Conservation (phyloP, 805 yeast genomes). For the Starmerella riodocensis region DNA sequence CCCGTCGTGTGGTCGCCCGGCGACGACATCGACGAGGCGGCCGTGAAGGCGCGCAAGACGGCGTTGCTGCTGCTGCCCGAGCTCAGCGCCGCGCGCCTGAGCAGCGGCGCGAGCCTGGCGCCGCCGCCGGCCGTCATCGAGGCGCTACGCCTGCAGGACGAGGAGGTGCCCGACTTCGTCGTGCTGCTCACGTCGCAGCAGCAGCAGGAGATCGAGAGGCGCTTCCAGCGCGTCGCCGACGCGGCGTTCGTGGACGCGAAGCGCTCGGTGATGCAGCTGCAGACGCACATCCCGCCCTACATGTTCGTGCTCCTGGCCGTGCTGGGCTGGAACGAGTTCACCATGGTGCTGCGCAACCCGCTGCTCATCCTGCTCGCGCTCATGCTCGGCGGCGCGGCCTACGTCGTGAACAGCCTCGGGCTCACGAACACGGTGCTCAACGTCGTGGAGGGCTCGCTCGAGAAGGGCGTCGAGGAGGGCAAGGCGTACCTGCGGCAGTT, state of each 20-base stretch:
- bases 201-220: slow-evolving; percentile 41
- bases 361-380: slow-evolving; percentile 49
- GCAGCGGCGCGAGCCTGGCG: slow-evolving; percentile 27
- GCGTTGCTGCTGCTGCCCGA: slow-evolving; percentile 50
- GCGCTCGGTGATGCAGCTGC: slow-evolving; percentile 65
- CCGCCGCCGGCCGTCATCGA: slow-evolving; percentile 47
- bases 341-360: slow-evolving; percentile 79
- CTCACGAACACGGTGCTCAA: slow-evolving; percentile 63
- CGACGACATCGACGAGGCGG: slow-evolving; percentile 56
- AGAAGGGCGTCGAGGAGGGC: slow-evolving; percentile 43
- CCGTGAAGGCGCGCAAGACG: slow-evolving; percentile 42
- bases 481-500: slow-evolving; percentile 27
- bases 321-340: slow-evolving; percentile 91
- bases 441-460: slow-evolving; percentile 44
- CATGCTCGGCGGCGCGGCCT: slow-evolving; percentile 45
- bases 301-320: slow-evolving; percentile 59
- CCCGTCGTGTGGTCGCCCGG: slow-evolving; percentile 73
- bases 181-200: slow-evolving; percentile 46
- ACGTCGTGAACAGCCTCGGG: slow-evolving; percentile 55
- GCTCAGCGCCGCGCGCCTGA: slow-evolving; percentile 38
- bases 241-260: slow-evolving; percentile 76
- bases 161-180: slow-evolving; percentile 30
- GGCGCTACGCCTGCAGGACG: slow-evolving; percentile 28
- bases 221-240: slow-evolving; percentile 64
- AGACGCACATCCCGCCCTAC: slow-evolving; percentile 72